These are phyloP conservation scores for Phylloporus sp. DNA, from an alignment of 1,284 basidiomycete genomes.

Conservation along the genomic window DNA sequence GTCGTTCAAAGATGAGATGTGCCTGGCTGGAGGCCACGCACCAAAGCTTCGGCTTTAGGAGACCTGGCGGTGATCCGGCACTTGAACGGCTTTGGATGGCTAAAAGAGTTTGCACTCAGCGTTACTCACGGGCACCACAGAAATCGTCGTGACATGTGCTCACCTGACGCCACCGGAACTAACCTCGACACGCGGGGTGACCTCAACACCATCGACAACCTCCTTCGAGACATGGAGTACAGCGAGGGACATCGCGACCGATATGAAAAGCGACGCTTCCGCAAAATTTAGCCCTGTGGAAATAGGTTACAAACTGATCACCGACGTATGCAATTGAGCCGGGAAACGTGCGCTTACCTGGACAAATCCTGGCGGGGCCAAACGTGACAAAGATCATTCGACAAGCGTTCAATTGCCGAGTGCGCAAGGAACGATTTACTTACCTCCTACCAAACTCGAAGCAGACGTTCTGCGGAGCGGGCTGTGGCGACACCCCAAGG, in stretches of 20 bases:
- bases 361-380: slow-evolving; percentile 30
- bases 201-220: slow-evolving; percentile 24
- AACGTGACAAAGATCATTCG: too few species aligned
- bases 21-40: background rate
- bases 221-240: slow-evolving; percentile 18
- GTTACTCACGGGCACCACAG: background rate
- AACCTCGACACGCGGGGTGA: too few species aligned
- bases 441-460: slow-evolving; percentile 31
- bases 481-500: slow-evolving; percentile 21
- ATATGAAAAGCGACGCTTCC: slow-evolving; percentile 22
- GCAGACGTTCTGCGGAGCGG: slow-evolving; percentile 18
- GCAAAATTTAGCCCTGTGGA: slow-evolving; percentile 18
- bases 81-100: slow-evolving; percentile 23
- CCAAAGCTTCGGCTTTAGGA: slow-evolving; percentile 11
- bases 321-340: too few species aligned
- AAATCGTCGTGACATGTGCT: too few species aligned
- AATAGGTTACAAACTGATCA: too few species aligned
- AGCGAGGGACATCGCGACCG: slow-evolving; percentile 23
- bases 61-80: slow-evolving; percentile 21
- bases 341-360: too few species aligned
- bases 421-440: background rate
- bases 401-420: too few species aligned
- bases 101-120: background rate
- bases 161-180: too few species aligned
- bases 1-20: too few species aligned